Evolutionary conservation across 345 rosid species (phyloP).

Genomic region (Sisymbrium irio): DNA sequence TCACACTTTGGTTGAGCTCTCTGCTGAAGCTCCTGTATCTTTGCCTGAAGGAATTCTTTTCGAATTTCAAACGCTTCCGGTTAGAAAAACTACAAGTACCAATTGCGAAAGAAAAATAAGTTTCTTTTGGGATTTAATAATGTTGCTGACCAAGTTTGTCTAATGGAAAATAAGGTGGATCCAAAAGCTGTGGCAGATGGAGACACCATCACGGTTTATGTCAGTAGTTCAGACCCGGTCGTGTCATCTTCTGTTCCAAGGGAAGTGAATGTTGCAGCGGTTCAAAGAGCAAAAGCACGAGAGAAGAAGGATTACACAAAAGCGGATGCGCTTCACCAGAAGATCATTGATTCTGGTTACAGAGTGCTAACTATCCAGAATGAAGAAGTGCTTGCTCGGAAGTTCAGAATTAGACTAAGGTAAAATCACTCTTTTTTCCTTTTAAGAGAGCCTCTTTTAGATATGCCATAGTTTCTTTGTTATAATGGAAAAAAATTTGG

Average conservation of each 20-base stretch:
- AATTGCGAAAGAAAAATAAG: background rate
- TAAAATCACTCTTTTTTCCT: constrained; percentile 15
- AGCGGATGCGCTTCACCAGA: constrained; percentile 64
- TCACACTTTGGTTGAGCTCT: constrained; percentile 33
- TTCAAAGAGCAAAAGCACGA: constrained; percentile 56
- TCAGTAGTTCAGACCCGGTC: constrained; percentile 48
- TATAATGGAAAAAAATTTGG: background rate
- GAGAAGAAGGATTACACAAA: constrained; percentile 49
- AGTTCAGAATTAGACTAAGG: constrained; percentile 76
- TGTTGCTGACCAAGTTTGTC: constrained; percentile 7
- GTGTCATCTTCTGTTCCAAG: constrained; percentile 63
- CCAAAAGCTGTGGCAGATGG: constrained; percentile 76
- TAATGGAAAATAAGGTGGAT: constrained; percentile 55
- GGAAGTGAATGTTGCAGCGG: constrained; percentile 56
- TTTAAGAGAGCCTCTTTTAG: background rate
- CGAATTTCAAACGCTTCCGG: constrained; percentile 75
- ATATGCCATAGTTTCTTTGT: background rate
- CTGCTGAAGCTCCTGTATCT: constrained; percentile 45
- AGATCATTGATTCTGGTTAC: constrained; percentile 60
- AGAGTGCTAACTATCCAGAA: constrained; percentile 24
- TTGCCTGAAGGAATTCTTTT: constrained; percentile 56
- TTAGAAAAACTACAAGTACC: constrained; percentile 22
- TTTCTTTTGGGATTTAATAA: background rate
- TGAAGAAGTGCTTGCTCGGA: constrained; percentile 69
- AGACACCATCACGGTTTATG: constrained; percentile 75